Base-by-base conservation (phyloP, 805 yeast species). In the Yarrowia sp. region DNA sequence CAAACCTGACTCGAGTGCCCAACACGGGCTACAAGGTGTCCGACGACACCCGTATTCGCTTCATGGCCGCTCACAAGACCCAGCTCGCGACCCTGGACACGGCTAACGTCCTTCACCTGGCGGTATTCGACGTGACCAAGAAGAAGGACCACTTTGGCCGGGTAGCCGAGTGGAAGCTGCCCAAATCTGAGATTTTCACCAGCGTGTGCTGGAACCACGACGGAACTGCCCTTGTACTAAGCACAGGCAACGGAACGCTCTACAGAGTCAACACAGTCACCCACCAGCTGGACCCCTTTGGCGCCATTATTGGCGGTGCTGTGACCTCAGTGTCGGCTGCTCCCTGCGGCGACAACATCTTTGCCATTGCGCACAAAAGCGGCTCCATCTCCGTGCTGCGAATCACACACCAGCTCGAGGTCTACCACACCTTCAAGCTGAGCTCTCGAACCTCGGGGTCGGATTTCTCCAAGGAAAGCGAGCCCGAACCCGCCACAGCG, bases 341-440 rank as follows among this genome's bases (percentile, higher is more conserved):
- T n/a, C 63, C 63, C 5, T 62, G 63, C 18, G 63, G 63, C 7
- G 56, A 62, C 27, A 51, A 61, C 21, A 42, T 62, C 18, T 62
- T 56, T 33, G 63, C 63, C 1, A 53, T 62, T 14, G 29, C 63
- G 4, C 46, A 61, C 41, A 61, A 53, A 38, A 21, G 44, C 27
- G 53, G 61, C 25, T 18, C 44, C 32, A 49, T 59, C 18, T 25
- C 44, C 10, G 25, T 59, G 10, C 21, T 59, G 24, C 27, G 61
- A 33, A 59, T 59, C 35, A 32, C 41, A 10, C 60, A 32, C 46
- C n/a, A 18, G 18, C 36, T 55, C 9, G 47, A 39, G 6, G 22
- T 39, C 16, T 39, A 14, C 47, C 61, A 55, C 22, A 38, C 61
- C 4, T 55, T 55, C 47, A 55, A 51, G 24, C 41, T 51, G 10